These are phyloP conservation scores for Saccharomyces jurei DNA, from an alignment of 805 yeast genomes.

Conservation along the genomic window DNA sequence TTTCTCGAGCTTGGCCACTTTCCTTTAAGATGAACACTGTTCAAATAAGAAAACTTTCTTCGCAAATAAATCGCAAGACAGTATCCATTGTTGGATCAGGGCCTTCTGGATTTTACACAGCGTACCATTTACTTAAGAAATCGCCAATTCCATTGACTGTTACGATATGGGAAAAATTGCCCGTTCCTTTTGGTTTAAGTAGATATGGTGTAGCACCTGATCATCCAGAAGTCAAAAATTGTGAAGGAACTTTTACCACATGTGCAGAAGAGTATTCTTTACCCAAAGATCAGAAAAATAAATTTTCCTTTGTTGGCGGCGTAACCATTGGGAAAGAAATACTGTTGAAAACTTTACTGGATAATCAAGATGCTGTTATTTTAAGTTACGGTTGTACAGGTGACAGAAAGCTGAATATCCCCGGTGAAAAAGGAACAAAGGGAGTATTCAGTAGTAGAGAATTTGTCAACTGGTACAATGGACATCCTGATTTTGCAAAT, in stretches of 20 bases:
- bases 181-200: conserved; percentile 86
- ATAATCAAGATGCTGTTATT: conserved; percentile 63
- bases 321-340: conserved; percentile 59
- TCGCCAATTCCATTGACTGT: conserved; percentile 37
- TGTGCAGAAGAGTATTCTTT: conserved; percentile 24
- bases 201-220: conserved; percentile 99
- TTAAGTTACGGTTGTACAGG: conserved; percentile 79
- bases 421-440: conserved; percentile 46
- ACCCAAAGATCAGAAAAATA: conserved; percentile 22
- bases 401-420: conserved; percentile 41
- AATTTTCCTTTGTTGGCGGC: conserved; percentile 63
- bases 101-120: conserved; percentile 93
- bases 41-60: background rate
- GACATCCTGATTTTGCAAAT: conserved; percentile 51
- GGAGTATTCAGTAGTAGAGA: conserved; percentile 76
- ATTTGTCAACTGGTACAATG: conserved; percentile 96
- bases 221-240: conserved; percentile 91
- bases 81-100: conserved; percentile 90
- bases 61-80: conserved; percentile 6
- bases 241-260: conserved; percentile 60
- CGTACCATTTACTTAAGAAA: conserved; percentile 56
- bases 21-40: background rate
- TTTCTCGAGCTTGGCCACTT: background rate
- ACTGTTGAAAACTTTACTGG: conserved; percentile 39
- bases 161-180: conserved; percentile 75